These are phyloP conservation scores for Cytospora chrysosperma DNA, from an alignment of 2,329 filamentous ascomycete genomes.

Conservation along the genomic window DNA sequence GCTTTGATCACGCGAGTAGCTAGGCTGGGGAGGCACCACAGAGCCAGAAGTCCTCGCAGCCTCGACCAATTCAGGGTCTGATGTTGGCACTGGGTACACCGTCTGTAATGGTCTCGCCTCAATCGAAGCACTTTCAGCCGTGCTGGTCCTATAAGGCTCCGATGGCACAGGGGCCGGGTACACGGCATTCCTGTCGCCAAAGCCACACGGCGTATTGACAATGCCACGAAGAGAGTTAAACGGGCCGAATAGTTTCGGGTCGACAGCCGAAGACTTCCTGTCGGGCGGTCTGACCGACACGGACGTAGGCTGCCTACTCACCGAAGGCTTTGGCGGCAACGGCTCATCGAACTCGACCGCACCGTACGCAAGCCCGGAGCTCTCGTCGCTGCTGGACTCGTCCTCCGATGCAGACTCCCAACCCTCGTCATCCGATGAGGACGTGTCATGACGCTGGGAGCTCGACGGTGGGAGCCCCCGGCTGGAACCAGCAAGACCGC, in stretches of 20 bases:
- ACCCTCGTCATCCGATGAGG: slow-evolving; percentile 48
- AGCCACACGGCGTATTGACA: slow-evolving; percentile 57
- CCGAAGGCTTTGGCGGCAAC: slow-evolving; percentile 33
- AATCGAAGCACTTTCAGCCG: slow-evolving; percentile 37
- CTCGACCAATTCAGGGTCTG: slow-evolving; percentile 64
- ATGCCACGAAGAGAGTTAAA: slow-evolving; percentile 59
- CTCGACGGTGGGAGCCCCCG: slow-evolving; percentile 44
- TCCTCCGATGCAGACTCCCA: slow-evolving; percentile 58
- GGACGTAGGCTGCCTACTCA: slow-evolving; percentile 2
- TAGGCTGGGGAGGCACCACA: slow-evolving; percentile 37
- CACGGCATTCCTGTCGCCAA: slow-evolving; percentile 41
- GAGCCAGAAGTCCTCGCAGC: slow-evolving; percentile 46
- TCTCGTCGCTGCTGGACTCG: slow-evolving; percentile 43
- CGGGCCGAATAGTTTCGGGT: slow-evolving; percentile 59
- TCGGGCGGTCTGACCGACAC: slow-evolving; percentile 27
- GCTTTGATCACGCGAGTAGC: slow-evolving; percentile 34
- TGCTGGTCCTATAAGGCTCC: slow-evolving; percentile 27
- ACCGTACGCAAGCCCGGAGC: slow-evolving; percentile 46
- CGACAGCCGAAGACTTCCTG: slow-evolving; percentile 52
- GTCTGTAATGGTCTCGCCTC: slow-evolving; percentile 53
- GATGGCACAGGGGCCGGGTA: slow-evolving; percentile 27
- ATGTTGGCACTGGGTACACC: slow-evolving; percentile 65
- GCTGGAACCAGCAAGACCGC: slow-evolving; percentile 30
- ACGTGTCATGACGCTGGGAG: slow-evolving; percentile 33
- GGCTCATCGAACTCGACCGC: slow-evolving; percentile 24